Conservation (phyloP, 306 rosid genomes). For the Dalbergia cochinchinensis region DNA sequence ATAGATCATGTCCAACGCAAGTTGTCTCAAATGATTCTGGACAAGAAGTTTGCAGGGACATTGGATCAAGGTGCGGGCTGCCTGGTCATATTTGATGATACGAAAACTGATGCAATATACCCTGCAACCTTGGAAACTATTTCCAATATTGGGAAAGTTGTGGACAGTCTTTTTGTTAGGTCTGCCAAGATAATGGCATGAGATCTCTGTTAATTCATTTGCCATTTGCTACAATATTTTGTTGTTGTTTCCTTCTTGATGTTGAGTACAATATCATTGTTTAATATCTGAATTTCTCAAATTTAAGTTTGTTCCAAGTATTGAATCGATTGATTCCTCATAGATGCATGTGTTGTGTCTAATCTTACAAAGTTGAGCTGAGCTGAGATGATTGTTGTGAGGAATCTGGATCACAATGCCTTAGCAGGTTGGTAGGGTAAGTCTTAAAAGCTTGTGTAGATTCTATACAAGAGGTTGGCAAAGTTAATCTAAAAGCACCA, state of each 20-base stretch:
- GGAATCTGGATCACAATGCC: no score
- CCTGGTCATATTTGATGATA: conserved; percentile 65
- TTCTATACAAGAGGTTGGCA: no score
- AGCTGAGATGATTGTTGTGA: no score
- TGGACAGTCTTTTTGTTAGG: conserved; percentile 87
- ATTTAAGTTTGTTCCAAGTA: conserved; percentile 1
- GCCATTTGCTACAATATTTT: conserved; percentile 1
- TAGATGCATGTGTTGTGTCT: no score
- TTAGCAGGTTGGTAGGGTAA: no score
- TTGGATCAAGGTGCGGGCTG: conserved; percentile 93
- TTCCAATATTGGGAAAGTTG: conserved; percentile 87
- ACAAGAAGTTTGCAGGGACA: conserved; percentile 78
- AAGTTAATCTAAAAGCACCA: no score
- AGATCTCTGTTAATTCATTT: conserved; percentile 38
- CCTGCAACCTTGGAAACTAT: conserved; percentile 86
- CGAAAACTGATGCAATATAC: conserved; percentile 63
- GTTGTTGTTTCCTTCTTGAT: conserved; percentile 6
- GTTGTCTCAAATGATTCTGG: conserved; percentile 69
- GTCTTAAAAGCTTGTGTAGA: no score
- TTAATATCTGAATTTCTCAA: conserved; percentile 29
- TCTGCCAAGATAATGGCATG: conserved; percentile 96
- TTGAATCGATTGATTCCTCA: conserved; percentile 11
- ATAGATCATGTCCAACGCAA: conserved; percentile 62
- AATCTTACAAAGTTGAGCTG: no score
- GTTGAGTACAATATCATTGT: neutral